These are phyloP conservation scores for Spinellus fusiger DNA, from an alignment of 192 early-diverging fungal species.

Conservation along the genomic window DNA sequence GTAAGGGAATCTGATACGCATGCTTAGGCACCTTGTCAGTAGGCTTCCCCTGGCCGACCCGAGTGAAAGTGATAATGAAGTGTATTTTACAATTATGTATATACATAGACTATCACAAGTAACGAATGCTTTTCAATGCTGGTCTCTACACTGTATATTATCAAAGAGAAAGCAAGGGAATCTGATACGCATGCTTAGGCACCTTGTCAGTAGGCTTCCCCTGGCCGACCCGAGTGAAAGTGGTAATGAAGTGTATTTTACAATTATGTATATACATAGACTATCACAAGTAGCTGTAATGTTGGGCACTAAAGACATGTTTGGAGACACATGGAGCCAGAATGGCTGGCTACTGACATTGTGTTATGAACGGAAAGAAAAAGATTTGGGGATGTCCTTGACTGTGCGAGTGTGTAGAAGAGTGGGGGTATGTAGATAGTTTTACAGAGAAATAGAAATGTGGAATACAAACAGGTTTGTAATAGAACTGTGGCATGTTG, in stretches of 20 bases:
- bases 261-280: not conserved
- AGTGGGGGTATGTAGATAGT: too few relatives aligned
- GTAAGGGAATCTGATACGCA: not conserved
- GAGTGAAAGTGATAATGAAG: slow-evolving; percentile 4
- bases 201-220: not conserved
- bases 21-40: not conserved
- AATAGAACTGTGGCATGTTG: too few relatives aligned
- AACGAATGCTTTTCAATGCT: slow-evolving; percentile 2
- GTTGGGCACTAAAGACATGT: too few relatives aligned
- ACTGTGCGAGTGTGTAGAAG: too few relatives aligned
- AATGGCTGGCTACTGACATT: too few relatives aligned
- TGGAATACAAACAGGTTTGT: too few relatives aligned
- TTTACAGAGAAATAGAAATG: too few relatives aligned
- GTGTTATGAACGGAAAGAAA: too few relatives aligned
- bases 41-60: not conserved
- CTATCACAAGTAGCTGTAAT: slow-evolving; percentile 2
- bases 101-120: slow-evolving; percentile 1
- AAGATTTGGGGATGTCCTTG: too few relatives aligned
- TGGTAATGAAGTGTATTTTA: not conserved
- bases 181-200: not conserved
- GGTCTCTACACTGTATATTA: not conserved
- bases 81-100: not conserved
- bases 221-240: slow-evolving; percentile 1
- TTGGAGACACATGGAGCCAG: too few relatives aligned
- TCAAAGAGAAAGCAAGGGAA: slow-evolving; percentile 1